Evolutionary conservation across 495 filamentous ascomycete species (phyloP).

Genomic region (Neurospora africana): DNA sequence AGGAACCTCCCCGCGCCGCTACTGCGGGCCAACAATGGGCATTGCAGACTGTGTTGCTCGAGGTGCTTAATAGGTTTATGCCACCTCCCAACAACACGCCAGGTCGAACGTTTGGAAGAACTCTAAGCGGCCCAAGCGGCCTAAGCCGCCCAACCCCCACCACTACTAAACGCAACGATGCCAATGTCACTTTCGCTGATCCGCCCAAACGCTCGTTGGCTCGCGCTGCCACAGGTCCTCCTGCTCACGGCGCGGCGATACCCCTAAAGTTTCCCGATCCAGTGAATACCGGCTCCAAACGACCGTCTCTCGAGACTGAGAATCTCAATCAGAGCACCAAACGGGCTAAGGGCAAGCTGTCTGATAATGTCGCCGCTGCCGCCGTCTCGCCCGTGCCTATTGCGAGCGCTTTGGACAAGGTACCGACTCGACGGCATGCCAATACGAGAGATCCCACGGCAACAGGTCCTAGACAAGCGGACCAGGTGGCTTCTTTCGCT

Average conservation of each 20-base stretch:
- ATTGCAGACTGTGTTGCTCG: slow-evolving; percentile 11
- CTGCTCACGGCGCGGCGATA: neutral
- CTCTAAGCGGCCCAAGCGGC: neutral
- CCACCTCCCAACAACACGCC: neutral
- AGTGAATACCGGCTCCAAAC: slow-evolving; percentile 2
- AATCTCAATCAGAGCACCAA: slow-evolving; percentile 1
- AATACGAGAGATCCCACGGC: neutral
- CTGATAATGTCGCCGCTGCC: neutral
- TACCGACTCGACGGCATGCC: slow-evolving; percentile 7
- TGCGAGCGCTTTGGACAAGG: slow-evolving; percentile 10
- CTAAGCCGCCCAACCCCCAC: neutral
- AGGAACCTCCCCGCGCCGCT: slow-evolving; percentile 4
- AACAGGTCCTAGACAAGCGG: neutral
- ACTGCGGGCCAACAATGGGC: slow-evolving; percentile 4
- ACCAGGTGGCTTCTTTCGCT: slow-evolving; percentile 3
- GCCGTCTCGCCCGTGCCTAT: neutral
- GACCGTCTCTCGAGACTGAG: slow-evolving; percentile 6
- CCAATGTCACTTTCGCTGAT: neutral
- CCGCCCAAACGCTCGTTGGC: neutral
- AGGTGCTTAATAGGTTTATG: slow-evolving; percentile 4
- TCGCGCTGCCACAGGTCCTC: neutral
- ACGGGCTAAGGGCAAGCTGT: neutral
- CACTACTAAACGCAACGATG: neutral
- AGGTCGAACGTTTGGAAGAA: neutral
- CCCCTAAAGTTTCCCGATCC: neutral